phyloP scores from a whole-genome alignment of 768 basidiomycete genomes.

The Psilocybe azurescens region DNA sequence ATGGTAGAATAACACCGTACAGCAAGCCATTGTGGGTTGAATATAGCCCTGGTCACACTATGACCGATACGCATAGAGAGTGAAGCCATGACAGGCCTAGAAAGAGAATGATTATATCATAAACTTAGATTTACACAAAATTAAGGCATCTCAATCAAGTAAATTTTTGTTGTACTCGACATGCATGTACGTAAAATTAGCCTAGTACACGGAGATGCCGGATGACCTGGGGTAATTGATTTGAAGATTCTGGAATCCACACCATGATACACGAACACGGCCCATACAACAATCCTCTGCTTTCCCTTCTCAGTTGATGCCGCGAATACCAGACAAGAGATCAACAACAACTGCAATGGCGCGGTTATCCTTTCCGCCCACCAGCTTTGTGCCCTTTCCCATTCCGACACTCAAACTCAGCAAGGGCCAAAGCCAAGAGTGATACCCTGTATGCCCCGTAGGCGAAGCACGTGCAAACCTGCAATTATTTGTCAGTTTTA shows the following conservation, averaged over 20 bases:
- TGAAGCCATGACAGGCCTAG: not conserved
- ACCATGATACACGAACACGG: constrained; percentile 12
- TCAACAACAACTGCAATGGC: constrained; percentile 15
- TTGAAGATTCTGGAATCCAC: constrained; percentile 19
- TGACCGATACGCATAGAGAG: not conserved
- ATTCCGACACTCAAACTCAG: constrained; percentile 9
- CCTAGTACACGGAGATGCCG: constrained; percentile 27
- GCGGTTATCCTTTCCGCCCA: constrained; percentile 10
- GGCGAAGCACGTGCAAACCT: constrained; percentile 10
- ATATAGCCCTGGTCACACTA: not conserved
- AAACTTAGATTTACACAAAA: constrained; percentile 7
- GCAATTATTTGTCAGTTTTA: not conserved
- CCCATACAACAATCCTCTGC: constrained; percentile 13
- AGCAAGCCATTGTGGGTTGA: not conserved
- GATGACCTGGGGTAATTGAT: constrained; percentile 34
- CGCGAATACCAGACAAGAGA: constrained; percentile 18
- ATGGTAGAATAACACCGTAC: not conserved
- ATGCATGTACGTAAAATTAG: constrained; percentile 28
- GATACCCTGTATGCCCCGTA: constrained; percentile 9
- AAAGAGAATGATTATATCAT: not conserved
- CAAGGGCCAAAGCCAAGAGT: constrained; percentile 5
- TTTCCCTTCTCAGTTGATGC: constrained; percentile 7
- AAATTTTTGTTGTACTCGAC: constrained; percentile 27
- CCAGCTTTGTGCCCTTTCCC: constrained; percentile 19
- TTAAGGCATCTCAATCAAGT: constrained; percentile 26